Conservation (phyloP, 1,139 yeast genomes). For the Pichia sp. region DNA sequence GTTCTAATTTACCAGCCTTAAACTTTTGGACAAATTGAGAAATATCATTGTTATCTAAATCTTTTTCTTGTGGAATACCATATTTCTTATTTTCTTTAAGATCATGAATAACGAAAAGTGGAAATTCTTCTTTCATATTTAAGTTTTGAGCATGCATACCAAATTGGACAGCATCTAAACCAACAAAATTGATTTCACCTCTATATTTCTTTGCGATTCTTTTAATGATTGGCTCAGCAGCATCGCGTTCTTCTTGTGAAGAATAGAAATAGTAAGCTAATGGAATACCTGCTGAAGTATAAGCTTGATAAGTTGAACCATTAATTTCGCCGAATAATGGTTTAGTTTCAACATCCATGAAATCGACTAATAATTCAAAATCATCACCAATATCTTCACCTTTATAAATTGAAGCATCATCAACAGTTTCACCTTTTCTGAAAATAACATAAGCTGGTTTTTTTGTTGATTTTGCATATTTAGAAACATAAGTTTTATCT, state of each 20-base stretch:
- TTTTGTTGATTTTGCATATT: conserved; percentile 35
- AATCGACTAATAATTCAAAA: conserved; percentile 38
- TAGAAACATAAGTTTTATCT: conserved; percentile 40
- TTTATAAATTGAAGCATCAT: conserved; percentile 39
- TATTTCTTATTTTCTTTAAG: conserved; percentile 61
- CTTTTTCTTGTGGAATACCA: conserved; percentile 44
- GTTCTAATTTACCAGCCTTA: conserved; percentile 56
- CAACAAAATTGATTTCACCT: conserved; percentile 83
- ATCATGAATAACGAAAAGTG: conserved; percentile 87
- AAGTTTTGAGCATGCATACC: conserved; percentile 89
- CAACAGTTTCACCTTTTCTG: conserved; percentile 35
- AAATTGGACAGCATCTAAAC: conserved; percentile 71
- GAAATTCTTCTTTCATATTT: conserved; percentile 81
- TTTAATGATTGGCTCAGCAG: conserved; percentile 44
- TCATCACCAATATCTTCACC: conserved; percentile 33
- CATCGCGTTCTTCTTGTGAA: conserved; percentile 57
- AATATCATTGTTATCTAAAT: conserved; percentile 37
- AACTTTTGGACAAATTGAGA: conserved; percentile 59
- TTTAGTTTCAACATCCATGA: conserved; percentile 63
- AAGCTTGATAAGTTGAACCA: conserved; percentile 71
- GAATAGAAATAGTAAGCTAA: conserved; percentile 84
- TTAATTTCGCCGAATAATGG: conserved; percentile 90
- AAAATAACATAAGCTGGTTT: conserved; percentile 45
- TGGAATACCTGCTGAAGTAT: conserved; percentile 69
- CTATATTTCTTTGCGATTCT: conserved; percentile 67